Conservation (phyloP, 2,329 filamentous ascomycete genomes). For the Aspergillus spinulosporus region DNA sequence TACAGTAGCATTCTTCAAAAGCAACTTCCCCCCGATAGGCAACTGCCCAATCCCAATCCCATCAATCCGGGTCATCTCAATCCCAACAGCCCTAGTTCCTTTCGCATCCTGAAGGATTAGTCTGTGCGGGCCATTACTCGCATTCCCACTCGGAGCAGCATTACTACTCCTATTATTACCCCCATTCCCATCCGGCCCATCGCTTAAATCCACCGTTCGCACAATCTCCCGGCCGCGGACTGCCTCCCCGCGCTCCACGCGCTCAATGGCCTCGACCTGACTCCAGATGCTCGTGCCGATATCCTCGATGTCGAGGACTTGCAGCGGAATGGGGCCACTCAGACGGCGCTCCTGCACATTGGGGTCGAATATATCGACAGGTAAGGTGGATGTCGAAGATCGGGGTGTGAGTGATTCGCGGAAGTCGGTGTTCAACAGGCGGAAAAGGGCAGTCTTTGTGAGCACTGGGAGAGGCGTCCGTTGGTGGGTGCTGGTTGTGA, state of each 20-base stretch:
- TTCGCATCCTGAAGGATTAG: constrained; percentile 77
- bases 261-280: constrained; percentile 72
- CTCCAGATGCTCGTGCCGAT: constrained; percentile 78
- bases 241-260: constrained; percentile 53
- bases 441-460: constrained; percentile 75
- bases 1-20: constrained; percentile 65
- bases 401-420: constrained; percentile 59
- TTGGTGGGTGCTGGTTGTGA: constrained; percentile 51
- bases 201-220: constrained; percentile 62
- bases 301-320: constrained; percentile 85
- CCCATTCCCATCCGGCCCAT: constrained; percentile 38
- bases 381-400: constrained; percentile 51
- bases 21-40: constrained; percentile 77
- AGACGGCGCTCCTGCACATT: constrained; percentile 59
- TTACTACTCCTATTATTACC: constrained; percentile 16
- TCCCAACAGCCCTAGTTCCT: constrained; percentile 67
- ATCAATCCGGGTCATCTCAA: constrained; percentile 69
- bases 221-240: constrained; percentile 76
- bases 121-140: constrained; percentile 65
- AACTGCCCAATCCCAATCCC: constrained; percentile 60
- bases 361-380: constrained; percentile 57
- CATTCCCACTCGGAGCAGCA: background rate
- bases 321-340: constrained; percentile 66
- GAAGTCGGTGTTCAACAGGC: constrained; percentile 76
- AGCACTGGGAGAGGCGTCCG: constrained; percentile 67